phyloP scores from a whole-genome alignment of 2,329 filamentous ascomycete species.

The Botryotinia globosa region DNA sequence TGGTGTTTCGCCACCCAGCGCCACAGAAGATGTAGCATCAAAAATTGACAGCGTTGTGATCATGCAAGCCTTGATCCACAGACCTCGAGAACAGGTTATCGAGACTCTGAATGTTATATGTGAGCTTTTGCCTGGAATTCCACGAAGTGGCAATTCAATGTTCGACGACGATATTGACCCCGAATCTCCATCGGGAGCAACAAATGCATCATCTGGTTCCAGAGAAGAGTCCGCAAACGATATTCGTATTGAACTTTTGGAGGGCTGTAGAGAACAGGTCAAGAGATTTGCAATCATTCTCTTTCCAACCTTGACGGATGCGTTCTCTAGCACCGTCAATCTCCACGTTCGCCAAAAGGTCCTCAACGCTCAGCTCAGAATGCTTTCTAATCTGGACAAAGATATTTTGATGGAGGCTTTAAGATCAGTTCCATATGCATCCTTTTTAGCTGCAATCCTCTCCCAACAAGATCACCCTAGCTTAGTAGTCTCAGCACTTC shows the following conservation, averaged over 20 bases:
- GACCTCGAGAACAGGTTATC: slow-evolving; percentile 91
- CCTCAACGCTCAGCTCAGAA: slow-evolving; percentile 91
- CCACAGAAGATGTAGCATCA: slow-evolving; percentile 71
- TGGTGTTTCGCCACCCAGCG: slow-evolving; percentile 84
- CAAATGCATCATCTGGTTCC: slow-evolving; percentile 44
- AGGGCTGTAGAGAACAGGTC: slow-evolving; percentile 80
- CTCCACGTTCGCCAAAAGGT: slow-evolving; percentile 93
- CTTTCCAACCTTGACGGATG: slow-evolving; percentile 91
- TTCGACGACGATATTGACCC: slow-evolving; percentile 48
- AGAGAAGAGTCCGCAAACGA: slow-evolving; percentile 64
- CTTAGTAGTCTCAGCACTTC: slow-evolving; percentile 80
- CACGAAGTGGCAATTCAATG: slow-evolving; percentile 50
- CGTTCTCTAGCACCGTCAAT: slow-evolving; percentile 97
- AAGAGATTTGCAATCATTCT: slow-evolving; percentile 90
- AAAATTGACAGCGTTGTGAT: slow-evolving; percentile 96
- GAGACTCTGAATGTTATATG: slow-evolving; percentile 98
- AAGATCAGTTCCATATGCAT: slow-evolving; percentile 87
- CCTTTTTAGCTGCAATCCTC: slow-evolving; percentile 89
- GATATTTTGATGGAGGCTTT: slow-evolving; percentile 82
- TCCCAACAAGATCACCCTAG: slow-evolving; percentile 92
- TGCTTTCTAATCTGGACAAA: slow-evolving; percentile 91
- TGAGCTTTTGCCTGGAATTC: slow-evolving; percentile 79
- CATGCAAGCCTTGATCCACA: slow-evolving; percentile 97
- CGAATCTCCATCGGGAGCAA: slow-evolving; percentile 41
- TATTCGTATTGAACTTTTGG: slow-evolving; percentile 76